Evolutionary conservation across 257 asterid species (phyloP).

Genomic region (Paraleonurus japonicus): DNA sequence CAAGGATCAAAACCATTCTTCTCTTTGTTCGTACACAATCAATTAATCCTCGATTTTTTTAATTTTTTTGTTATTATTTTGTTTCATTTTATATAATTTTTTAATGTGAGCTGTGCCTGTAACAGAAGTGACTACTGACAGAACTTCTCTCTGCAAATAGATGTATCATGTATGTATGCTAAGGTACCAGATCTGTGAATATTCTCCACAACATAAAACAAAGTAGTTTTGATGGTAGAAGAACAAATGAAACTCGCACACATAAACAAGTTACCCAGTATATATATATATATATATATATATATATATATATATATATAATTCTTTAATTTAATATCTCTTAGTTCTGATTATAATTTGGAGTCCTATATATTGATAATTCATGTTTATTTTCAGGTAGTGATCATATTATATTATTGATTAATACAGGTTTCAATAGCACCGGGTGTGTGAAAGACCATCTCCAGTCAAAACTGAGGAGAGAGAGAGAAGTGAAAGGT

Average conservation of each 20-base stretch:
- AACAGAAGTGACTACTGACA: slow-evolving; percentile 31
- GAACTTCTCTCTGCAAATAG: slow-evolving; percentile 31
- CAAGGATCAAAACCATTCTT: background rate
- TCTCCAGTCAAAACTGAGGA: background rate
- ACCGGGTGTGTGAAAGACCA: background rate
- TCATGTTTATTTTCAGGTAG: too few species aligned
- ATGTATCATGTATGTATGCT: background rate
- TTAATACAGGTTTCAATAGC: background rate
- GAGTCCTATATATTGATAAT: too few species aligned
- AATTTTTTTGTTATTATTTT: background rate
- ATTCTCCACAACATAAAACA: background rate
- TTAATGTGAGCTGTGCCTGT: background rate
- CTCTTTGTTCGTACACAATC: background rate
- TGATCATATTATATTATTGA: too few species aligned
- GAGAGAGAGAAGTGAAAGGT: slow-evolving; percentile 17
- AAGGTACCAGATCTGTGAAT: slow-evolving; percentile 29
- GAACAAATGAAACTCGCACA: too few species aligned
- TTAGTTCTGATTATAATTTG: too few species aligned
- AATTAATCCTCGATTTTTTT: background rate
- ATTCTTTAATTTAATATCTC: too few species aligned
- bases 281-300: too few species aligned
- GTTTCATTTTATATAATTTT: background rate
- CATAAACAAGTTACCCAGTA: too few species aligned
- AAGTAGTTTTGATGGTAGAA: too few species aligned
- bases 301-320: too few species aligned